These are phyloP conservation scores for Botryococcus braunii DNA, from an alignment of 163 green algal genomes.

Conservation along the genomic window DNA sequence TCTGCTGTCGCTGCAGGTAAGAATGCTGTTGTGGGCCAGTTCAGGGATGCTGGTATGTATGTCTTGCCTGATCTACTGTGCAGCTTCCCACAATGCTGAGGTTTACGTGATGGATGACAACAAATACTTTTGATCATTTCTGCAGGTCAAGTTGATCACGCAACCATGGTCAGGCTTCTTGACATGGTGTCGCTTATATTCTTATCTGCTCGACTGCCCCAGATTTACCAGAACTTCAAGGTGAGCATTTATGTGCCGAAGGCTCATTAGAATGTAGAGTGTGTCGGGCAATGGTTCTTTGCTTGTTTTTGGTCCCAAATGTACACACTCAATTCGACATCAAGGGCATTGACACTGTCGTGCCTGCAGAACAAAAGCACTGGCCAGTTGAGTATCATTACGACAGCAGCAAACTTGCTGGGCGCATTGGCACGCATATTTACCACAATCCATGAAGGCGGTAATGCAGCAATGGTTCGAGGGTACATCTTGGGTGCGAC, in stretches of 20 bases:
- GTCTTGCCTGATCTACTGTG: slow-evolving; percentile 1
- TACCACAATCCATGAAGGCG: slow-evolving; percentile 63
- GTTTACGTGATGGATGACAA: neutral
- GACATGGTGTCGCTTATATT: slow-evolving; percentile 69
- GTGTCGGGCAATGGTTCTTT: neutral
- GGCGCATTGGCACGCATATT: slow-evolving; percentile 70
- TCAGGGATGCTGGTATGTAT: too few relatives aligned
- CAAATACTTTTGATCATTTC: slow-evolving; percentile 5
- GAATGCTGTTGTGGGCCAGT: neutral
- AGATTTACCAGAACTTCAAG: slow-evolving; percentile 61
- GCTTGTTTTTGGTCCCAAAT: too few relatives aligned
- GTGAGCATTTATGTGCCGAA: neutral
- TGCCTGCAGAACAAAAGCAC: slow-evolving; percentile 38
- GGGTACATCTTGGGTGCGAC: slow-evolving; percentile 53
- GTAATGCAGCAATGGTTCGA: slow-evolving; percentile 65
- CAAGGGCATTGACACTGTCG: neutral
- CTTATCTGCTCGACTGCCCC: slow-evolving; percentile 57
- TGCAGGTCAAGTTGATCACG: slow-evolving; percentile 13
- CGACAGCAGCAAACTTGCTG: slow-evolving; percentile 44
- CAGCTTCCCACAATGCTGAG: slow-evolving; percentile 19
- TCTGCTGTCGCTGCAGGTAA: neutral
- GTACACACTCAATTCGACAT: too few relatives aligned
- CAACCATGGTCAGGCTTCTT: slow-evolving; percentile 30
- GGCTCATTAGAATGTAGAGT: neutral
- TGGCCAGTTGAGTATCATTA: slow-evolving; percentile 61